Evolutionary conservation across 371 early-diverging fungal genomes (phyloP).

Genomic region (Rhizopus sp.): DNA sequence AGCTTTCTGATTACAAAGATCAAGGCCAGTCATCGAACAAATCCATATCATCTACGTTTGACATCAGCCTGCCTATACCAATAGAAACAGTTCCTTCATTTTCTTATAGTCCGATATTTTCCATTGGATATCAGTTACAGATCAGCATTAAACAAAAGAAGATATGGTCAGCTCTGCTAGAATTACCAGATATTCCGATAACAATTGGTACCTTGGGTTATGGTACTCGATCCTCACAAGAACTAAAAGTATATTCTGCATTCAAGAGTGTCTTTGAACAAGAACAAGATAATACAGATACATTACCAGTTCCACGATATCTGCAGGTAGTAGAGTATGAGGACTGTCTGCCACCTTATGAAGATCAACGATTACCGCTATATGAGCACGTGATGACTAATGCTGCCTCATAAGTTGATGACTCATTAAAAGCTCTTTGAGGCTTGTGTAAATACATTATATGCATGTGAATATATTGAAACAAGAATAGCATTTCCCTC

Average conservation of each 20-base stretch:
- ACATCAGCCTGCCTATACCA: background rate
- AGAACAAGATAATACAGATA: conserved; percentile 1
- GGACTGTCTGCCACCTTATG: conserved; percentile 33
- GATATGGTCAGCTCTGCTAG: conserved; percentile 3
- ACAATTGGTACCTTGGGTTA: conserved; percentile 36
- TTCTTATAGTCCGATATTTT: conserved; percentile 14
- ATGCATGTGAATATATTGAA: too few species aligned
- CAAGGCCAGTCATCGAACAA: background rate
- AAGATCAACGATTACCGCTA: conserved; percentile 51
- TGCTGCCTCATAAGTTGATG: too few species aligned
- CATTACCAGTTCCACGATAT: conserved; percentile 24
- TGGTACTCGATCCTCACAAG: conserved; percentile 32
- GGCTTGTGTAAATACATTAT: too few species aligned
- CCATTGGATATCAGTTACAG: conserved; percentile 12
- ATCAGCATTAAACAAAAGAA: conserved; percentile 10
- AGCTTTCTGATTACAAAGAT: background rate
- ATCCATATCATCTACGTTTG: background rate
- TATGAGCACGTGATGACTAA: conserved; percentile 67
- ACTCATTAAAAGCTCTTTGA: too few species aligned
- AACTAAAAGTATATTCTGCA: conserved; percentile 26
- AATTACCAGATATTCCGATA: conserved; percentile 23
- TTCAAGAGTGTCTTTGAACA: conserved; percentile 10
- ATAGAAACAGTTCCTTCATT: conserved; percentile 14
- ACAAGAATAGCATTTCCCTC: too few species aligned
- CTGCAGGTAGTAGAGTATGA: conserved; percentile 30